Percentiles rank a stretch among this genome's conserved stretches.
Conservation (phyloP, 2,329 filamentous ascomycete genomes). For the Daldinia eschscholtzii region DNA sequence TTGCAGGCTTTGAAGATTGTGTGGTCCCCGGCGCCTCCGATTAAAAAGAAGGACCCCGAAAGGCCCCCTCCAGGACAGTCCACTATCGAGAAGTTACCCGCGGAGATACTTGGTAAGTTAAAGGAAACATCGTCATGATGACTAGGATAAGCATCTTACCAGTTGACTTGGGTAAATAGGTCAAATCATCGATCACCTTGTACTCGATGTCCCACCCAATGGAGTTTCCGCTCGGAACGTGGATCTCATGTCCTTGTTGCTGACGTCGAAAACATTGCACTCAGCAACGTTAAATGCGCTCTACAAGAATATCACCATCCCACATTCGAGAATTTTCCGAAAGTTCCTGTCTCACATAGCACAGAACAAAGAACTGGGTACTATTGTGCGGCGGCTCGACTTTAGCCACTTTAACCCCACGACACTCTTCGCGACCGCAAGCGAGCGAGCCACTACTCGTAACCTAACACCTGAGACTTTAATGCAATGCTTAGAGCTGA, state of each 20-base stretch:
- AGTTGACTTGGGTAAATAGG: constrained; percentile 59
- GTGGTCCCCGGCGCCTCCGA: constrained; percentile 60
- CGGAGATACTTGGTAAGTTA: constrained; percentile 77
- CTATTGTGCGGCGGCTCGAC: constrained; percentile 82
- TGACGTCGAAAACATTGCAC: constrained; percentile 82
- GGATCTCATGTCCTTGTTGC: constrained; percentile 80
- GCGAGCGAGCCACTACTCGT: constrained; percentile 79
- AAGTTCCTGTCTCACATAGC: constrained; percentile 81
- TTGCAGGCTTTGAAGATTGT: constrained; percentile 67
- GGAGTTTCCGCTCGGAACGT: constrained; percentile 81
- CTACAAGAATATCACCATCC: constrained; percentile 84
- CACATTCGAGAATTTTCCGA: constrained; percentile 84
- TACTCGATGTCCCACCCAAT: constrained; percentile 79
- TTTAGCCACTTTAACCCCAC: constrained; percentile 89
- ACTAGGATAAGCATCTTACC: constrained; percentile 36
- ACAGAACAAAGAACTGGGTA: constrained; percentile 76
- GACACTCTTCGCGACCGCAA: constrained; percentile 79
- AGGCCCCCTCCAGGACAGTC: constrained; percentile 62
- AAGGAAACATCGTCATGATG: constrained; percentile 23
- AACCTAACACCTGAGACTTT: constrained; percentile 82
- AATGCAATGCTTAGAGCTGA: constrained; percentile 76
- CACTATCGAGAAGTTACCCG: constrained; percentile 75
- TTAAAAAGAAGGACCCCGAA: constrained; percentile 52
- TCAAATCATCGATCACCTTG: constrained; percentile 79
- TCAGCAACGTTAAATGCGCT: constrained; percentile 79